A percentile compares a stretch with the other conserved stretches of the same genome.
Conservation (phyloP, 2,329 filamentous ascomycete species). For the Paraphoma chrysanthemicola region DNA sequence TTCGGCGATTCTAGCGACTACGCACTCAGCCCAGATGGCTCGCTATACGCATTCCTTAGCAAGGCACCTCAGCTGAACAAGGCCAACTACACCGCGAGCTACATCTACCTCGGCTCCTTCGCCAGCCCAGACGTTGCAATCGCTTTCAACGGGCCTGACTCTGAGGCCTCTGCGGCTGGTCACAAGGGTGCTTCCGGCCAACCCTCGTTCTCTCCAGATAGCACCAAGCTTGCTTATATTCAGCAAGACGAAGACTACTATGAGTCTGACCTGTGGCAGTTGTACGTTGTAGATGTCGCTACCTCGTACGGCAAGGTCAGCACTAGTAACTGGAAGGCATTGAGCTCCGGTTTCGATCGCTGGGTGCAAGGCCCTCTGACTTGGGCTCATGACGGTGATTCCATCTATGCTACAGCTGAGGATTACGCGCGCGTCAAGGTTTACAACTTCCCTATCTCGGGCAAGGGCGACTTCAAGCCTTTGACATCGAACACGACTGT, state of each 20-base stretch:
- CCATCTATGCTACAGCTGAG: constrained; percentile 42
- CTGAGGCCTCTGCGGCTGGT: constrained; percentile 39
- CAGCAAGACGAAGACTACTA: constrained; percentile 69
- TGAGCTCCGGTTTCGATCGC: constrained; percentile 40
- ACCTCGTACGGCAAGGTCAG: constrained; percentile 23
- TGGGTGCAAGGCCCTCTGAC: constrained; percentile 35
- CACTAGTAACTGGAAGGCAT: constrained; percentile 38
- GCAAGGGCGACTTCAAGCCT: constrained; percentile 56
- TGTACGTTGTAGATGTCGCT: constrained; percentile 43
- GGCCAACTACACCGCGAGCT: constrained; percentile 80
- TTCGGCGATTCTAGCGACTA: constrained; percentile 83
- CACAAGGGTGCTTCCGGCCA: constrained; percentile 70
- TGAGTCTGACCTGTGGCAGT: constrained; percentile 77
- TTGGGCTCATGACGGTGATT: constrained; percentile 42
- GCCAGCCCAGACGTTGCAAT: constrained; percentile 59
- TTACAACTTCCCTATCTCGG: constrained; percentile 67
- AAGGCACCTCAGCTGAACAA: constrained; percentile 76
- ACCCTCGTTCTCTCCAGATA: constrained; percentile 78
- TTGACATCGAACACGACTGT: constrained; percentile 53
- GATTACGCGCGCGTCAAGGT: constrained; percentile 53
- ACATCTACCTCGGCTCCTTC: constrained; percentile 77
- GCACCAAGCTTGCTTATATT: constrained; percentile 79
- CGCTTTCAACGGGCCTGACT: constrained; percentile 43
- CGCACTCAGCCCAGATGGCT: constrained; percentile 70
- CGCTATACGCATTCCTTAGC: constrained; percentile 70